A percentile compares a stretch with the other conserved stretches of the same genome.
Conservation (phyloP, 2,329 filamentous ascomycete genomes). For the Oidium heveae region DNA sequence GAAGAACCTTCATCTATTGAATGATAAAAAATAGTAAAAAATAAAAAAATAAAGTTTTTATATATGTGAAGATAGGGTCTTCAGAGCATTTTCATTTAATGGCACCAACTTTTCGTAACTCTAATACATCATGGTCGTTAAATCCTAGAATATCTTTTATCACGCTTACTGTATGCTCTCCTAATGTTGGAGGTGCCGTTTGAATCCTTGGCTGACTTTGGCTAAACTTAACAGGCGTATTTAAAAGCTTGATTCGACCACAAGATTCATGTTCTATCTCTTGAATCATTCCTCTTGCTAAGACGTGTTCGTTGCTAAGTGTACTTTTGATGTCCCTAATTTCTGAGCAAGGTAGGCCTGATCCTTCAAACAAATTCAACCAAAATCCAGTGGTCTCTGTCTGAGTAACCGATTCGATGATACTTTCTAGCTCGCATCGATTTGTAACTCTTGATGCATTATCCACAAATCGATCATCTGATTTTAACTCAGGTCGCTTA, state of each 20-base stretch:
- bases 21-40: no score
- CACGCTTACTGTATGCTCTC: slow-evolving; percentile 36
- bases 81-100: no score
- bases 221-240: slow-evolving; percentile 86
- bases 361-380: slow-evolving; percentile 68
- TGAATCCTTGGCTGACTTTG: slow-evolving; percentile 54
- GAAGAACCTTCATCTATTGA: no score
- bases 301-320: slow-evolving; percentile 62
- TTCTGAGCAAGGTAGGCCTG: slow-evolving; percentile 78
- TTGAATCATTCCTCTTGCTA: slow-evolving; percentile 69
- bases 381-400: slow-evolving; percentile 69
- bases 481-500: slow-evolving; percentile 31
- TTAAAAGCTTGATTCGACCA: slow-evolving; percentile 71
- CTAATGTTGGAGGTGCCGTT: slow-evolving; percentile 57
- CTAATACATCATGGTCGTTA: no score
- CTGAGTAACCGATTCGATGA: slow-evolving; percentile 52
- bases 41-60: no score
- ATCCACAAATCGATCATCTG: slow-evolving; percentile 30
- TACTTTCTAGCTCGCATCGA: slow-evolving; percentile 47
- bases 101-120: no score
- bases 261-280: slow-evolving; percentile 65
- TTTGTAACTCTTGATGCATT: slow-evolving; percentile 42
- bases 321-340: slow-evolving; percentile 82
- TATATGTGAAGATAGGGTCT: no score
- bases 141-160: no score